Percentiles rank a stretch among this genome's conserved stretches.
These are phyloP conservation scores for Pleodorina starrii DNA, from an alignment of 139 green algal species.

Conservation along the genomic window DNA sequence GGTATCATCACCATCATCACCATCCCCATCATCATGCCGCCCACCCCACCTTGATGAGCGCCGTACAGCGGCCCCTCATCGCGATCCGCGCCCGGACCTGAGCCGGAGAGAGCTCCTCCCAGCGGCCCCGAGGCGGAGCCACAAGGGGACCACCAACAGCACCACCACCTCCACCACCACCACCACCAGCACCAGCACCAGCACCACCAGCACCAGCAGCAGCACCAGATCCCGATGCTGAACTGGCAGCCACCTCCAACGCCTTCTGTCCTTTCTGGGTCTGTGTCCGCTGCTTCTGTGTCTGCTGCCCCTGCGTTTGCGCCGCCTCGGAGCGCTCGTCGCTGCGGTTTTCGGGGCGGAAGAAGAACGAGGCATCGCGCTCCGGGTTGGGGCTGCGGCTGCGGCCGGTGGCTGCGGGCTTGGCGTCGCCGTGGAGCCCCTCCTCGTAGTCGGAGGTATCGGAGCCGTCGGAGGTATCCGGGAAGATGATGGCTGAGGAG, in stretches of 20 bases:
- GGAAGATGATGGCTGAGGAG: conserved; percentile 43
- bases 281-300: not conserved
- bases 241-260: too few species aligned
- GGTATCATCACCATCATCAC: too few species aligned
- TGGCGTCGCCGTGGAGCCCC: not conserved
- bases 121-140: not conserved
- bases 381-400: conserved; percentile 8
- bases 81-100: conserved; percentile 48
- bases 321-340: not conserved
- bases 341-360: conserved; percentile 25
- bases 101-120: conserved; percentile 31
- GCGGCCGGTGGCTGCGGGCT: not conserved
- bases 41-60: conserved; percentile 68
- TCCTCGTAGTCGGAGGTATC: conserved; percentile 19
- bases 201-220: too few species aligned
- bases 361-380: conserved; percentile 45
- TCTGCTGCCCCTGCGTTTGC: not conserved
- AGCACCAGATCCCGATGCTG: too few species aligned
- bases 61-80: conserved; percentile 63
- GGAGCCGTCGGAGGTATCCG: conserved; percentile 17
- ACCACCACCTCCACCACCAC: too few species aligned
- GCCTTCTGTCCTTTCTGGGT: too few species aligned
- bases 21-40: not conserved
- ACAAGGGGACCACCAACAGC: too few species aligned
- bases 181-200: too few species aligned